These are phyloP conservation scores for Diaporthe humulicola DNA, from an alignment of 2,329 filamentous ascomycete species.

Conservation along the genomic window DNA sequence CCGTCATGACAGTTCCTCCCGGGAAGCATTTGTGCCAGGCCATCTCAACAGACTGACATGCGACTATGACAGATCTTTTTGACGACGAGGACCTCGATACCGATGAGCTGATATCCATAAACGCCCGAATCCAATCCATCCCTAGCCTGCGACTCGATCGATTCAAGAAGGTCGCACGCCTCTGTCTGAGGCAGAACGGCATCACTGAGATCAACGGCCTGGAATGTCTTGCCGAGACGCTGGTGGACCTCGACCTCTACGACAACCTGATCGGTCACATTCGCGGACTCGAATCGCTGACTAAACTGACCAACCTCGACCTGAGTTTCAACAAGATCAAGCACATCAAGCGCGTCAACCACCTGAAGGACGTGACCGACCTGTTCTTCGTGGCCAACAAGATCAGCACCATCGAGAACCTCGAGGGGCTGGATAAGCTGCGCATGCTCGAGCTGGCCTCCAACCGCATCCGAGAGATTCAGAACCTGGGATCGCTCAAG, in stretches of 20 bases:
- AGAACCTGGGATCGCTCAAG: constrained; percentile 84
- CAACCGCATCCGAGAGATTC: constrained; percentile 90
- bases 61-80: constrained; percentile 63
- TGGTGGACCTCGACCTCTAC: constrained; percentile 93
- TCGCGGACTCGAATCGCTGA: constrained; percentile 83
- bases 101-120: constrained; percentile 90
- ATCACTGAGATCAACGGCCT: constrained; percentile 87
- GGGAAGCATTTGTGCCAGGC: no score
- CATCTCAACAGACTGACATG: constrained; percentile 23
- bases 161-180: constrained; percentile 79
- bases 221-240: constrained; percentile 70
- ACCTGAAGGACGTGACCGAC: constrained; percentile 83
- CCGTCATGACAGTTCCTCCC: neutral
- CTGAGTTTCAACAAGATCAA: constrained; percentile 99
- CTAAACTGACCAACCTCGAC: constrained; percentile 83
- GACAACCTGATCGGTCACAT: constrained; percentile 95
- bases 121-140: constrained; percentile 86
- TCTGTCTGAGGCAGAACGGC: constrained; percentile 94
- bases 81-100: constrained; percentile 71
- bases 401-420: constrained; percentile 86
- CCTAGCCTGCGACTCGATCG: constrained; percentile 83
- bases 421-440: constrained; percentile 81
- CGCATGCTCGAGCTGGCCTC: constrained; percentile 91
- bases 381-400: constrained; percentile 96
- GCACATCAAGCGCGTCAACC: constrained; percentile 90